Conservation (phyloP, 768 basidiomycete species). For the Suillus lakei region DNA sequence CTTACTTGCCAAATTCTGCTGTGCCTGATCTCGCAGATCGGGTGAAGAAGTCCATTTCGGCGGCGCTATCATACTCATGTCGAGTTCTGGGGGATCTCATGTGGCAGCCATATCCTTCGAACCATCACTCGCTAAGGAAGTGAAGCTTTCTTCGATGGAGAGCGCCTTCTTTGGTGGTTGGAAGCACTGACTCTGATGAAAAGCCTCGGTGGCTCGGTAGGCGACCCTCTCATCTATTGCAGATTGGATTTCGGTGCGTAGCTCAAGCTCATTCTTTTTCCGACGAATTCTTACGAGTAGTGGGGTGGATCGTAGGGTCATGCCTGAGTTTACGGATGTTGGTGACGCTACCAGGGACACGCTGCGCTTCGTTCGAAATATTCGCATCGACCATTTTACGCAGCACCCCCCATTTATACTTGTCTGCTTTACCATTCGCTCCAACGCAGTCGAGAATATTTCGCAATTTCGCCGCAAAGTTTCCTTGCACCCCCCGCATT, state of each 20-base stretch:
- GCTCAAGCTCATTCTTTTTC: neutral
- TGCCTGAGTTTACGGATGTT: neutral
- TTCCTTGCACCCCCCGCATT: neutral
- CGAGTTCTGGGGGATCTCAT: slow-evolving; percentile 37
- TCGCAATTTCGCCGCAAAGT: slow-evolving; percentile 18
- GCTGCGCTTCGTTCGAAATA: slow-evolving; percentile 13
- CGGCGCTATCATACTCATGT: slow-evolving; percentile 35
- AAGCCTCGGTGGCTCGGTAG: slow-evolving; percentile 6
- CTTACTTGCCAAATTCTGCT: slow-evolving; percentile 27
- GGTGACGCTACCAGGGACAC: slow-evolving; percentile 9
- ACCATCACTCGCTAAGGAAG: slow-evolving; percentile 8
- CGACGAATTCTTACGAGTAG: neutral
- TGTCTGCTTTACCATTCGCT: slow-evolving; percentile 29
- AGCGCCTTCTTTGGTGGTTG: slow-evolving; percentile 4
- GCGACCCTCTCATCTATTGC: neutral
- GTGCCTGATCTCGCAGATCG: slow-evolving; percentile 16
- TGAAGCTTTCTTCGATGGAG: slow-evolving; percentile 26
- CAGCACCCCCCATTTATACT: slow-evolving; percentile 29
- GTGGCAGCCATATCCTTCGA: slow-evolving; percentile 14
- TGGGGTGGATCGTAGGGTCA: slow-evolving; percentile 2
- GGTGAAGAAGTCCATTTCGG: slow-evolving; percentile 26
- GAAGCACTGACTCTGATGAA: slow-evolving; percentile 16
- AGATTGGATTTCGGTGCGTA: slow-evolving; percentile 1
- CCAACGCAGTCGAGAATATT: slow-evolving; percentile 26
- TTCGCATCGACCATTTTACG: slow-evolving; percentile 19